These are phyloP conservation scores for Eugenia klotzschiana DNA, from an alignment of 441 rosid species.

Conservation along the genomic window DNA sequence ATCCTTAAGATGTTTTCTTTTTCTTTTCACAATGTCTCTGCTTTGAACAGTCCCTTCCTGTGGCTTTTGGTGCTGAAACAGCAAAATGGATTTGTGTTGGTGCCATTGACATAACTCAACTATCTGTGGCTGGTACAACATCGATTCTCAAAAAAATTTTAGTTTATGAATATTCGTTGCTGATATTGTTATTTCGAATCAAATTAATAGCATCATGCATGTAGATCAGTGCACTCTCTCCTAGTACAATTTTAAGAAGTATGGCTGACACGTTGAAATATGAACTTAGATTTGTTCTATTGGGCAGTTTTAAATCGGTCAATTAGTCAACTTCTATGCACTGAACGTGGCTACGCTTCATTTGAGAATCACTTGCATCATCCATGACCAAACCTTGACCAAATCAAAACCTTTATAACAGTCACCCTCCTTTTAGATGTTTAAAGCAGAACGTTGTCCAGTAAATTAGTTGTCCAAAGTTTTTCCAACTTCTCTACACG, in stretches of 20 bases:
- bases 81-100: conserved; percentile 99
- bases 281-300: neutral
- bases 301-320: neutral
- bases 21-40: neutral
- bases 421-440: neutral
- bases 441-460: neutral
- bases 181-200: neutral
- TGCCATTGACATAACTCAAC: conserved; percentile 81
- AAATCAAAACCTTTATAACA: neutral
- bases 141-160: neutral
- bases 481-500: neutral
- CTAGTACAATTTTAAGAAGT: neutral
- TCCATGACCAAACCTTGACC: neutral
- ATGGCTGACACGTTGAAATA: neutral
- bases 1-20: neutral
- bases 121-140: conserved; percentile 74
- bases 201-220: neutral
- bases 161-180: neutral
- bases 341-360: neutral
- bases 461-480: neutral
- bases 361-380: neutral
- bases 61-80: conserved; percentile 89
- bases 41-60: conserved; percentile 69
- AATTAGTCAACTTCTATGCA: neutral
- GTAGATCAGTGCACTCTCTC: neutral